Base-by-base conservation (phyloP, 2,329 filamentous ascomycete species). In the Westerdykella ornata region DNA sequence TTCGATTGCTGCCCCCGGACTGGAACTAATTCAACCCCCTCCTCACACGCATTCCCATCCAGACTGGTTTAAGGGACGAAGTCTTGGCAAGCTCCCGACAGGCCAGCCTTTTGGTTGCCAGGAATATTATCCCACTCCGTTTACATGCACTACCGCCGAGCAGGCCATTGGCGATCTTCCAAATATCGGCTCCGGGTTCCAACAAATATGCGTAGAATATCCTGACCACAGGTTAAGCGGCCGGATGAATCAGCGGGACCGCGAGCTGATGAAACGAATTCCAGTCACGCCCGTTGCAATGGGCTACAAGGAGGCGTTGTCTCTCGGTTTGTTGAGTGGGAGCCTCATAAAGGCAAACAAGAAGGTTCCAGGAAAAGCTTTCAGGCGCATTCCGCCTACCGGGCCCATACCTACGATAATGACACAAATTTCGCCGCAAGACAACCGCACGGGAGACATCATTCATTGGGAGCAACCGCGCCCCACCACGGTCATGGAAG, bases 401-500 rank as follows among this genome's bases (percentile, higher is more conserved):
- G 61, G 62, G 0, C 65, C 85, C 0, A 74, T 88, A 17, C 68
- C 72, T 0, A 88, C 84, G 0, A 69, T 92, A 2, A 74, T 78
- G 0, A 88, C 85, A 0, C 44, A 15, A 0, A 62, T 73, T 16
- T 52, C 53, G 0, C 70, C 76, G 0, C 66, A 68, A 0, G 82
- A 88, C 53, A 68, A 72, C 0, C 75, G 78, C 8, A 67, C 68
- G 1, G 79, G 83, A 0, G 62, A 66, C 0, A 56, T 67, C 0
- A 48, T 87, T 5, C 86, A 92, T 57, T 89, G 82, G 78, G 56
- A 69, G 0, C 73, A 89, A 47, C 67, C 75, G 14, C 72, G 87
- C 0, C 63, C 74, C 0, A 52, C 86, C 0, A 81, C 75, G 0
- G 61, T 90, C 2, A 71, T 82, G 68, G 87, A 92, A 60, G 76